Evolutionary conservation across 768 basidiomycete genomes (phyloP).

Genomic region (Rhodotorula diobovata): DNA sequence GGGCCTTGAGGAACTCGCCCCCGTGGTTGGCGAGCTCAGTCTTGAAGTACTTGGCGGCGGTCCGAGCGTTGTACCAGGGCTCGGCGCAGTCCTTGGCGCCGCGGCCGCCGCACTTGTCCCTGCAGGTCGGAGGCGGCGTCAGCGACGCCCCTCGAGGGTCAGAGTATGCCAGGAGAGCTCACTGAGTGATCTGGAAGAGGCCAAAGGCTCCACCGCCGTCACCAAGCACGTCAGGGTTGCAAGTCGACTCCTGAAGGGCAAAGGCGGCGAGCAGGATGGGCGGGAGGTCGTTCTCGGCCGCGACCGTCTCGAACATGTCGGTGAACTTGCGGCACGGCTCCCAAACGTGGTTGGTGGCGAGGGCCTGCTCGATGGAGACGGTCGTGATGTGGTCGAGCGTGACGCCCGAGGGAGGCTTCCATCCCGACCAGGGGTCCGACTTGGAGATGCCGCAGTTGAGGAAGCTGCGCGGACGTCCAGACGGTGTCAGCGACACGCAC

Average conservation of each 20-base stretch:
- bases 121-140: background rate
- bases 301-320: conserved; percentile 60
- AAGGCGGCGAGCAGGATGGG: conserved; percentile 76
- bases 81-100: conserved; percentile 30
- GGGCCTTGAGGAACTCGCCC: conserved; percentile 26
- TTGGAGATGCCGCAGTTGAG: conserved; percentile 37
- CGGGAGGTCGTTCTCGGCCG: conserved; percentile 55
- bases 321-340: conserved; percentile 57
- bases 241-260: conserved; percentile 80
- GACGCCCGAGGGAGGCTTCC: conserved; percentile 47
- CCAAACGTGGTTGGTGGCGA: conserved; percentile 60
- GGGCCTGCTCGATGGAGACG: conserved; percentile 52
- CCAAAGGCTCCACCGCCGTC: conserved; percentile 28
- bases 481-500: too few relatives aligned
- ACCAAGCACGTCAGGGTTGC: conserved; percentile 50
- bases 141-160: too few relatives aligned
- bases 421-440: background rate
- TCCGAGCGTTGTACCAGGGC: conserved; percentile 33
- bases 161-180: background rate
- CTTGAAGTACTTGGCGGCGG: conserved; percentile 35
- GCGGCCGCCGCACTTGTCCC: conserved; percentile 41
- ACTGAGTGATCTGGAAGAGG: conserved; percentile 19
- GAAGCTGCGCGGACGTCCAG: background rate
- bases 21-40: conserved; percentile 5
- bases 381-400: conserved; percentile 52